These are phyloP conservation scores for Shiraia sp. DNA, from an alignment of 2,329 filamentous ascomycete species.

Conservation along the genomic window DNA sequence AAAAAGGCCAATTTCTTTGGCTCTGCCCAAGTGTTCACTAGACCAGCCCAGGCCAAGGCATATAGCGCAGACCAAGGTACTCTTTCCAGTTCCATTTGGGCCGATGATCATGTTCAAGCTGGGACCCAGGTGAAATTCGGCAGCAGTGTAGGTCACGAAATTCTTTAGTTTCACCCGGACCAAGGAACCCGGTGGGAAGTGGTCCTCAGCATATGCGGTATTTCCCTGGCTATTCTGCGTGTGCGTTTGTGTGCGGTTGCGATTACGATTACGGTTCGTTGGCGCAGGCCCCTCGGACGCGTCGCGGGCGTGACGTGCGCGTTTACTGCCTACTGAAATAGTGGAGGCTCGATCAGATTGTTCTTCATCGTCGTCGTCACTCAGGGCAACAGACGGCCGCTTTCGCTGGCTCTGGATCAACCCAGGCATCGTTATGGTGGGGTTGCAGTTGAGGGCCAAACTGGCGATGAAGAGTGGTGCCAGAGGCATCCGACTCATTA, in stretches of 20 bases:
- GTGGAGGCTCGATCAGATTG: constrained; percentile 25
- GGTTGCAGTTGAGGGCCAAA: constrained; percentile 1
- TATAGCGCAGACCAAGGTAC: constrained; percentile 94
- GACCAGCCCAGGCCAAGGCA: constrained; percentile 86
- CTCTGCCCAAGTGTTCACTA: constrained; percentile 75
- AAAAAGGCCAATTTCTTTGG: constrained; percentile 83
- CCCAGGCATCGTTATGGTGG: constrained; percentile 30
- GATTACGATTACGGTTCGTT: constrained; percentile 6
- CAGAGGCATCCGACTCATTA: background rate
- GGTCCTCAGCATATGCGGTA: constrained; percentile 17
- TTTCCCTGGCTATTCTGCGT: constrained; percentile 7
- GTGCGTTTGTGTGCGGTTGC: background rate
- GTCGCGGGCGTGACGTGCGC: constrained; percentile 34
- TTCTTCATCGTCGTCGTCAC: constrained; percentile 25
- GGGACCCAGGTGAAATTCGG: constrained; percentile 88
- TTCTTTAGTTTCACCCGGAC: constrained; percentile 82
- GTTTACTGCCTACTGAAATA: constrained; percentile 33
- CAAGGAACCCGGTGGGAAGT: constrained; percentile 74
- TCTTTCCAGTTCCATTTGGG: constrained; percentile 98
- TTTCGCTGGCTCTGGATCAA: constrained; percentile 27
- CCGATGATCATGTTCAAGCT: constrained; percentile 98
- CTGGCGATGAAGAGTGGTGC: constrained; percentile 2
- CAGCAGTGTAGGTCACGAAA: constrained; percentile 93
- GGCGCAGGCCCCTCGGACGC: constrained; percentile 25
- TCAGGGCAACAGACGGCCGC: constrained; percentile 20